Conservation (phyloP, 257 asterid genomes). For the Voacanga thouarsii region DNA sequence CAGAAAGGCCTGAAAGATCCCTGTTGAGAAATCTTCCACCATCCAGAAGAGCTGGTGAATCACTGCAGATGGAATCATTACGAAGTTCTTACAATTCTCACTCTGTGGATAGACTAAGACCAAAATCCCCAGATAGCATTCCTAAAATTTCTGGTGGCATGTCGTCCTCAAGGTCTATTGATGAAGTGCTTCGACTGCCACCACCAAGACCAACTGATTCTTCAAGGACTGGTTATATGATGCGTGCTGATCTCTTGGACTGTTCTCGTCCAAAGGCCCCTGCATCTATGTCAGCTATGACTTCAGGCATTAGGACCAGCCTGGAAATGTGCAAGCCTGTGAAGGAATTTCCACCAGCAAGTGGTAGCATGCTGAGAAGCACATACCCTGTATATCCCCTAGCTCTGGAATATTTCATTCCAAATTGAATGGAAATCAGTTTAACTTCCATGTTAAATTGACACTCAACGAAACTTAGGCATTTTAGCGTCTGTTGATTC, state of each 20-base stretch:
- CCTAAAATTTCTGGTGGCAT: constrained; percentile 28
- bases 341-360: constrained; percentile 29
- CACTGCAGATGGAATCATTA: constrained; percentile 22
- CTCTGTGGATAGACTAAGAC: constrained; percentile 29
- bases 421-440: background rate
- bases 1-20: constrained; percentile 27
- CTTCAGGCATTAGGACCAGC: constrained; percentile 21
- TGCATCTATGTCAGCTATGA: constrained; percentile 16
- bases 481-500: background rate
- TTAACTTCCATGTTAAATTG: background rate
- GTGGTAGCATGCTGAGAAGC: constrained; percentile 38
- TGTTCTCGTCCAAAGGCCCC: constrained; percentile 34
- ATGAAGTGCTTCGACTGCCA: constrained; percentile 30
- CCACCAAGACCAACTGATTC: constrained; percentile 28
- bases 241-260: constrained; percentile 19
- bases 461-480: background rate
- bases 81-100: constrained; percentile 41
- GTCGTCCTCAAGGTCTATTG: constrained; percentile 27
- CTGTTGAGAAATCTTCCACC: constrained; percentile 23
- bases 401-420: constrained; percentile 13
- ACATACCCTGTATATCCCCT: constrained; percentile 36
- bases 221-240: constrained; percentile 23
- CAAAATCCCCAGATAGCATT: constrained; percentile 26
- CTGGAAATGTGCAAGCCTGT: constrained; percentile 30
- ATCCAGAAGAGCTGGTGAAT: constrained; percentile 21